phyloP scores from a whole-genome alignment of 129 eudicot species.

The Artemisia tridentata region DNA sequence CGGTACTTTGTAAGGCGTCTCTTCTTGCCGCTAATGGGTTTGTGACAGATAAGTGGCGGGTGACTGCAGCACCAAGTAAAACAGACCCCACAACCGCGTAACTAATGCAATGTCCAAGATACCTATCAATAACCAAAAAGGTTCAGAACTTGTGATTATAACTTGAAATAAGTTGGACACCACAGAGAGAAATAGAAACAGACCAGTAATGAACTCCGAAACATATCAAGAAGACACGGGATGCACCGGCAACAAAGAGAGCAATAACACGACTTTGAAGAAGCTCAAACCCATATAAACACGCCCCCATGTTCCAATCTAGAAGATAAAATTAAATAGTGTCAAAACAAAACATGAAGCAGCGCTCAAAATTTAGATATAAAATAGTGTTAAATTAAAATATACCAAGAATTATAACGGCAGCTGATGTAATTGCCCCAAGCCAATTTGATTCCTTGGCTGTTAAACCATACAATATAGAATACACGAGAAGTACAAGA shows the following conservation, averaged over 20 bases:
- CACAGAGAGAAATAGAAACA: constrained; percentile 18
- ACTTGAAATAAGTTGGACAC: neutral
- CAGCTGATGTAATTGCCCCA: constrained; percentile 94
- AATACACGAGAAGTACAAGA: constrained; percentile 84
- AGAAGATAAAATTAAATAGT: constrained; percentile 6
- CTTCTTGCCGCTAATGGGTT: constrained; percentile 92
- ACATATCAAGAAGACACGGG: constrained; percentile 97
- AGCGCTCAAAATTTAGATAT: neutral
- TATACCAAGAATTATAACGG: constrained; percentile 92
- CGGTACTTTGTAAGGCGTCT: constrained; percentile 94
- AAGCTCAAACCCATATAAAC: constrained; percentile 94
- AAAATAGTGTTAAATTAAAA: neutral
- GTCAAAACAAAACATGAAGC: constrained; percentile 9
- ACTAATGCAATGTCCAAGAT: constrained; percentile 96
- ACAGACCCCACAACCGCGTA: constrained; percentile 95
- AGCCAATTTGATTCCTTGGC: constrained; percentile 96
- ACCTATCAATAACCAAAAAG: constrained; percentile 46
- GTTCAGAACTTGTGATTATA: neutral
- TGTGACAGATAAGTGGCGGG: constrained; percentile 86
- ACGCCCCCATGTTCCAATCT: constrained; percentile 99
- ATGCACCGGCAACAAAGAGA: constrained; percentile 87
- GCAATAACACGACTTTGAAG: constrained; percentile 89
- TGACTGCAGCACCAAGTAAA: constrained; percentile 95
- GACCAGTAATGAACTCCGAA: constrained; percentile 99
- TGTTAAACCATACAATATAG: constrained; percentile 83